These are phyloP conservation scores for Cairneyella variabilis DNA, from an alignment of 495 filamentous ascomycete species.

Conservation along the genomic window DNA sequence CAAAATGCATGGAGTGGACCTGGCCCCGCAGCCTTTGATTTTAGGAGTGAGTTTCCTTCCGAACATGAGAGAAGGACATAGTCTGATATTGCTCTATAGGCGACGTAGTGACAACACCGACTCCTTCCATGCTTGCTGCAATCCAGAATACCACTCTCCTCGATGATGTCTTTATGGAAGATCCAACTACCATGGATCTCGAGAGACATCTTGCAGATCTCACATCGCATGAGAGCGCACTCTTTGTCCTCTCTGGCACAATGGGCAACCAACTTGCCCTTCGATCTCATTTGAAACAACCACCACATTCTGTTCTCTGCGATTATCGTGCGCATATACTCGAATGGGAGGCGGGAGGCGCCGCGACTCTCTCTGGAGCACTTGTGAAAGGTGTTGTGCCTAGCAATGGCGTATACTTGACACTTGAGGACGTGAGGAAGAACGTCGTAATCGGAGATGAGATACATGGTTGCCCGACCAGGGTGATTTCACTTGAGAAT, in stretches of 20 bases:
- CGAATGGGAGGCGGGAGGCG: conserved; percentile 69
- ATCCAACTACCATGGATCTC: conserved; percentile 71
- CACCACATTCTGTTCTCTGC: conserved; percentile 67
- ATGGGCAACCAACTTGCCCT: conserved; percentile 84
- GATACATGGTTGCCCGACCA: conserved; percentile 66
- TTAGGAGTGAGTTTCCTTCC: conserved; percentile 32
- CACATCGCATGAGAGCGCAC: conserved; percentile 65
- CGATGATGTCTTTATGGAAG: conserved; percentile 84
- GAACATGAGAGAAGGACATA: not conserved
- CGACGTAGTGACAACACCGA: conserved; percentile 87
- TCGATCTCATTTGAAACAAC: conserved; percentile 61
- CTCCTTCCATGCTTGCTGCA: conserved; percentile 69
- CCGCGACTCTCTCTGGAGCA: conserved; percentile 57
- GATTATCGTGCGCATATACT: conserved; percentile 66
- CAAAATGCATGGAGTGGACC: conserved; percentile 49
- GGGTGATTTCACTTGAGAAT: conserved; percentile 81
- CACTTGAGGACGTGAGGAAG: conserved; percentile 67
- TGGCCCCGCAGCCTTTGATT: conserved; percentile 63
- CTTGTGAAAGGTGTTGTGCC: conserved; percentile 55
- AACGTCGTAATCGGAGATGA: conserved; percentile 47
- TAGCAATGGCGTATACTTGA: conserved; percentile 66
- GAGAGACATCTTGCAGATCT: conserved; percentile 66
- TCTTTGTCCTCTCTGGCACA: conserved; percentile 83
- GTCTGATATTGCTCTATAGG: conserved; percentile 28
- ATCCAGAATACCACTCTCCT: conserved; percentile 56